A percentile compares a stretch with the other conserved stretches of the same genome.
Evolutionary conservation across 139 green algal genomes (phyloP).

Genomic region (Chlamydomonas sphaeroides): DNA sequence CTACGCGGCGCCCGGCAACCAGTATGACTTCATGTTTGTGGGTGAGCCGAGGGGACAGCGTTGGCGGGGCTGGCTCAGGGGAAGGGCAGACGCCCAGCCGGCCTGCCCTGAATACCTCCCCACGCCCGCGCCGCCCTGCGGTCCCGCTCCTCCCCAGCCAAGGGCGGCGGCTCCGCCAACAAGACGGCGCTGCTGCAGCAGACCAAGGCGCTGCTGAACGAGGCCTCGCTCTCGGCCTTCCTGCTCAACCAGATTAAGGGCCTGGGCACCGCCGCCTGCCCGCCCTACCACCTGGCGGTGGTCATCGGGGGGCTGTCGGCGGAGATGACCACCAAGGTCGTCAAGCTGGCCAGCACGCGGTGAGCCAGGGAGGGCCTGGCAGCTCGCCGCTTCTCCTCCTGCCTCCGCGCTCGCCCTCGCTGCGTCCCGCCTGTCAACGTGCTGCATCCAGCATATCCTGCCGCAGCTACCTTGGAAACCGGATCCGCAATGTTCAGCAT

Average conservation of each 20-base stretch:
- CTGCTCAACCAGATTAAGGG: conserved; percentile 55
- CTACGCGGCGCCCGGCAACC: conserved; percentile 37
- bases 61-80: neutral
- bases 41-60: neutral
- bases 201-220: conserved; percentile 62
- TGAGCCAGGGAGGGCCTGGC: too few relatives aligned
- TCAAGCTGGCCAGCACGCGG: conserved; percentile 56
- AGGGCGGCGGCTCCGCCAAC: conserved; percentile 58
- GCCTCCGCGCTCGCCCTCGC: too few relatives aligned
- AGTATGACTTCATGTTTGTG: conserved; percentile 59
- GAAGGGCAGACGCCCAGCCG: neutral
- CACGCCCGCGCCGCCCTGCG: neutral
- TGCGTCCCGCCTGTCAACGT: too few relatives aligned
- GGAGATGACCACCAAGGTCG: conserved; percentile 56
- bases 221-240: conserved; percentile 38
- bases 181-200: conserved; percentile 57
- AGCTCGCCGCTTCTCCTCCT: too few relatives aligned
- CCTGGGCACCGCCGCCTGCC: conserved; percentile 61
- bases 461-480: too few relatives aligned
- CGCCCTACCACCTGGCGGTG: conserved; percentile 60
- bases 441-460: too few relatives aligned
- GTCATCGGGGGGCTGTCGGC: conserved; percentile 53
- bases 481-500: too few relatives aligned
- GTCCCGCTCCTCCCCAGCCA: conserved; percentile 3
- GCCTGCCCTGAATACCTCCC: too few relatives aligned